Base-by-base conservation (phyloP, 179 eudicot species). In the Beta lomatogona region DNA sequence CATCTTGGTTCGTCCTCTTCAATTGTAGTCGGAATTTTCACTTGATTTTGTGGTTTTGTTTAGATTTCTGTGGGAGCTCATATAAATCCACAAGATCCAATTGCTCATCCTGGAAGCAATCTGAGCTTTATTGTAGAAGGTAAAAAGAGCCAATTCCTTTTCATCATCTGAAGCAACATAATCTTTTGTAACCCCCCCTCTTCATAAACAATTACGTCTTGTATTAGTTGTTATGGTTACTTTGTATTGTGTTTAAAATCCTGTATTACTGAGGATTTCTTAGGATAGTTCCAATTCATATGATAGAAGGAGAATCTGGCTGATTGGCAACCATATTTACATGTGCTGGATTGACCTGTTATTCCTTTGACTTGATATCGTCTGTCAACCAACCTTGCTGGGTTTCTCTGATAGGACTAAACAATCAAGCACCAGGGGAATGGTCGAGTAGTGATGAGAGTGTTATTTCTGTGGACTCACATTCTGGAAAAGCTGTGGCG, bases 51-150 rank as follows among this genome's bases (percentile, higher is more conserved):
- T 45, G 4, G 52, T 76, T 67, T 28, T 71, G 36, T 68, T 77
- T 87, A 92, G 95, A 79, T 95, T 28, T 86, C 89, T 73, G 91
- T 92, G 73, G 98, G 97, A 82, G 89, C 98, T 85, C 92, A 87
- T 80, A 77, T 93, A 72, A 83, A 89, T 76, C 98, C 98, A 73
- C 92, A 86, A 81, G 90, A 93, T 84, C 94, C 95, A 31, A 84
- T 91, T 50, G 83, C 92, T 61, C 86, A 83, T 71, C 82, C 78
- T 25, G 97, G 96, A 83, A 87, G 83, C 74, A 75, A 77, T 73
- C 78, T 92, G 79, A 92, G 90, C 86, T 91, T 94, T 80, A 80
- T 87, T 41, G 79, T 94, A 55, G 87, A 91, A 91, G 98, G 94
- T 91, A 80, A 71, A 65, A 45, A 58, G 80, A 73, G 66, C 31